Base-by-base conservation (phyloP, 495 filamentous ascomycete species). In the Schizothecium vesticola region DNA sequence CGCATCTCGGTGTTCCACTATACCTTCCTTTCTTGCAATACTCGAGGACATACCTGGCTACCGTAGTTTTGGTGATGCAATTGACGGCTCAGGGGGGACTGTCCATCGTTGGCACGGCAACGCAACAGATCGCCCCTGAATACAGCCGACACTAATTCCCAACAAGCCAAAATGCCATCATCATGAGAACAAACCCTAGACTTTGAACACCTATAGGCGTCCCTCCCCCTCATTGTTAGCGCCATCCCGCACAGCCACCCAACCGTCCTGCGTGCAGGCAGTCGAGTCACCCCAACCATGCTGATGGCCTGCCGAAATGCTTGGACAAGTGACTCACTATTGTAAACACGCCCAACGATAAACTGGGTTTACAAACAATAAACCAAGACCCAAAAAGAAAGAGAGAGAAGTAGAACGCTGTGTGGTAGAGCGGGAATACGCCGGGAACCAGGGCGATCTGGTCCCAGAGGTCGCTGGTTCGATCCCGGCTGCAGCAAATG, bases 341-440 rank as follows among this genome's bases (percentile, higher is more conserved):
- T 16, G 43, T 19, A 19, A 51, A 51, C 43, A 51, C 43, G 11
- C 19, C 43, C 2, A 43, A 16, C 33, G 13, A 43, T 13, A 43
- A 43, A 16, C 43, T 19, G 6, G n/a, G 19, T 3, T 51, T n/a
- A 22, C 26, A 0, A 19, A 9, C 23, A n/a, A 21, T 21, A 28
- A 4, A 21, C 26, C 3, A 3, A 21, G 19, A n/a, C n/a, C 57
- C 24, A 19, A n/a, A n/a, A n/a, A n/a, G n/a, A n/a, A n/a, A n/a
- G n/a, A n/a, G n/a, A 63, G 16, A 24, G 28, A 25, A 28, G 33
- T 5, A 58, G n/a, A 22, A 57, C 56, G 63, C 63, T 31, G 25
- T 58, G 63, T 65, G 28, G 63, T 51, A 65, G 16, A 65, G 63
- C 26, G 63, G 43, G 24, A 65, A 65, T 65, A 51, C 63, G 63